Evolutionary conservation across 2,329 filamentous ascomycete species (phyloP).

Genomic region (Teratosphaeria pseudoeucalypti): DNA sequence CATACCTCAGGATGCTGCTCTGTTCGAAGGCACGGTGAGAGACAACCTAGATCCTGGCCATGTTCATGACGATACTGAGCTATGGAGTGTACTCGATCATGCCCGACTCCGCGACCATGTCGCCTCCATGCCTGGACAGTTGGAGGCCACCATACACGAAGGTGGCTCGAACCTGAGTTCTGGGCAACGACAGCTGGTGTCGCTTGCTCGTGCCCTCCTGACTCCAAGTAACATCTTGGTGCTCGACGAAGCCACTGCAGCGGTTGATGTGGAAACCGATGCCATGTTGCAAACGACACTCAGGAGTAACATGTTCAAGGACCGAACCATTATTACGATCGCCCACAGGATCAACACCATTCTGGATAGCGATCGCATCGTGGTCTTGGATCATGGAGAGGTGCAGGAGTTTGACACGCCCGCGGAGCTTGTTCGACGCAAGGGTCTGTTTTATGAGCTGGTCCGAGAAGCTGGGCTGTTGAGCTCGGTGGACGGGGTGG

Average conservation of each 20-base stretch:
- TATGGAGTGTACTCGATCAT: conserved; percentile 81
- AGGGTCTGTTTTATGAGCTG: conserved; percentile 76
- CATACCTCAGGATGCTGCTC: conserved; percentile 91
- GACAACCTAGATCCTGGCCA: conserved; percentile 94
- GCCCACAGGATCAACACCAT: conserved; percentile 72
- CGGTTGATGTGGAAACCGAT: conserved; percentile 61
- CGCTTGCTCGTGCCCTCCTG: conserved; percentile 82
- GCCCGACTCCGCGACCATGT: conserved; percentile 89
- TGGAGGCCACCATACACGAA: conserved; percentile 87
- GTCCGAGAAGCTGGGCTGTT: conserved; percentile 82
- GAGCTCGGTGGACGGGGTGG: conserved; percentile 26
- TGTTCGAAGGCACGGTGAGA: conserved; percentile 86
- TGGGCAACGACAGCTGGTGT: conserved; percentile 89
- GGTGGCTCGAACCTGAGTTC: conserved; percentile 93
- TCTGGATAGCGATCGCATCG: conserved; percentile 74
- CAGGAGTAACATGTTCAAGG: conserved; percentile 61
- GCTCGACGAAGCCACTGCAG: conserved; percentile 84
- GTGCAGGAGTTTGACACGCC: conserved; percentile 92
- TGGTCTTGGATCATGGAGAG: conserved; percentile 82
- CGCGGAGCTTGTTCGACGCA: conserved; percentile 60
- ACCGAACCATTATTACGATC: conserved; percentile 90
- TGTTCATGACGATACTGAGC: conserved; percentile 89
- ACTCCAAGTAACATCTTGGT: conserved; percentile 96
- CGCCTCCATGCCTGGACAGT: conserved; percentile 70
- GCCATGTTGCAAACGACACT: conserved; percentile 54